A percentile compares a stretch with the other conserved stretches of the same genome.
These are phyloP conservation scores for Acrocalymma vagum DNA, from an alignment of 2,329 filamentous ascomycete species.

Conservation along the genomic window DNA sequence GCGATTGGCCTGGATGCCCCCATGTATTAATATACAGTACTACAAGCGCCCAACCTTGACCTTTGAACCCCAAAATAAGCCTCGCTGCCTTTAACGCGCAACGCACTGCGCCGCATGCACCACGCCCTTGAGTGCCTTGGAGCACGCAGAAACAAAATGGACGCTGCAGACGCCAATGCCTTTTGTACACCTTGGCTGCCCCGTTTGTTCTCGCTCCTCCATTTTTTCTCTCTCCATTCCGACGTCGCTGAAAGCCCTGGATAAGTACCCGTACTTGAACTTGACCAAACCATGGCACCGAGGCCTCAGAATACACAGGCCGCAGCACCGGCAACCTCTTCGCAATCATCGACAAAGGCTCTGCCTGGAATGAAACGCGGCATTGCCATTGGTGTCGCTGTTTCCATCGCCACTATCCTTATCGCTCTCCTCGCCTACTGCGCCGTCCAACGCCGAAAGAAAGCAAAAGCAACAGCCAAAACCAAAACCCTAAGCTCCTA, in stretches of 20 bases:
- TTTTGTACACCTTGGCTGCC: constrained; percentile 8
- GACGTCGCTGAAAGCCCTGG: constrained; percentile 8
- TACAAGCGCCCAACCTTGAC: no score
- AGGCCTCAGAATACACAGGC: constrained; percentile 1
- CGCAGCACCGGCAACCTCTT: constrained; percentile 7
- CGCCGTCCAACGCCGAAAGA: constrained; percentile 27
- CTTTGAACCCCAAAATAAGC: constrained; percentile 22
- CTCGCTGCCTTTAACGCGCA: constrained; percentile 16
- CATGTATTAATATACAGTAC: no score
- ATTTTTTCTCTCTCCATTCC: constrained; percentile 1
- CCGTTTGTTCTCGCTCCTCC: not conserved
- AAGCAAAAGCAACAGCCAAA: constrained; percentile 8
- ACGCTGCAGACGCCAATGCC: constrained; percentile 8
- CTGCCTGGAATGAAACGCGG: constrained; percentile 41
- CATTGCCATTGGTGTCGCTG: constrained; percentile 36
- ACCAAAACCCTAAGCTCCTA: no score
- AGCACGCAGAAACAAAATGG: no score
- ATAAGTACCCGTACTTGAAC: constrained; percentile 10
- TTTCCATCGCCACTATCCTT: constrained; percentile 29
- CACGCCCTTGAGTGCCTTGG: no score
- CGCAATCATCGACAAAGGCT: constrained; percentile 1
- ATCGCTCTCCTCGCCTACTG: constrained; percentile 30
- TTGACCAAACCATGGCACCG: constrained; percentile 2
- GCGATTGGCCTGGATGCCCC: no score
- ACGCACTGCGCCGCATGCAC: constrained; percentile 21